Percentiles rank a stretch among this genome's conserved stretches.
Evolutionary conservation across 768 basidiomycete genomes (phyloP).

Genomic region (Boletus pseudo-olivaceus): DNA sequence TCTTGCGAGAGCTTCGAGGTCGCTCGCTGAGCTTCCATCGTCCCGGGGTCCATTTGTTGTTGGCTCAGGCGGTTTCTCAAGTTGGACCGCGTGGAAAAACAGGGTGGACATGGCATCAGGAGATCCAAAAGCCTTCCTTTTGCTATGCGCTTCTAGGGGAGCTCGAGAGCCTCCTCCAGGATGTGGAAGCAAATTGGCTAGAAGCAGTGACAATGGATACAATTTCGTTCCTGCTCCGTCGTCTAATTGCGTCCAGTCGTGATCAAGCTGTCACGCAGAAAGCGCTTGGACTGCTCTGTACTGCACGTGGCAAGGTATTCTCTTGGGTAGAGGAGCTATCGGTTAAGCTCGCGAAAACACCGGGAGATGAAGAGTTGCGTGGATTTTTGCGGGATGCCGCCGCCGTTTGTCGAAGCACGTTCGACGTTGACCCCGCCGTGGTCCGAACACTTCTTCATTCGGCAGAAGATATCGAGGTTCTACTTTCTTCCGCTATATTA

Average conservation of each 20-base stretch:
- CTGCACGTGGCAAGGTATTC: constrained; percentile 30
- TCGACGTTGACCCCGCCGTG: constrained; percentile 21
- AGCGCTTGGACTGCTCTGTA: constrained; percentile 29
- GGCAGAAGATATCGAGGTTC: constrained; percentile 19
- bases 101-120: constrained; percentile 38
- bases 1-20: constrained; percentile 43
- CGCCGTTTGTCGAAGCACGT: constrained; percentile 35
- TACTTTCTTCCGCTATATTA: constrained; percentile 25
- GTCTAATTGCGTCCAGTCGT: constrained; percentile 33
- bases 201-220: constrained; percentile 32
- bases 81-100: constrained; percentile 30
- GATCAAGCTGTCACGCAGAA: constrained; percentile 9
- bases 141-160: constrained; percentile 36
- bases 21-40: constrained; percentile 37
- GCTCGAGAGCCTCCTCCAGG: constrained; percentile 32
- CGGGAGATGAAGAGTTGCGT: constrained; percentile 15
- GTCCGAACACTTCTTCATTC: constrained; percentile 12
- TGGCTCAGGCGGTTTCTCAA: constrained; percentile 46
- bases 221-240: constrained; percentile 31
- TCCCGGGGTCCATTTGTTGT: constrained; percentile 39
- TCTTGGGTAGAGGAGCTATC: constrained; percentile 37
- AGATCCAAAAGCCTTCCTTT: constrained; percentile 34
- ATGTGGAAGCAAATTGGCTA: constrained; percentile 42
- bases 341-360: constrained; percentile 13
- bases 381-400: constrained; percentile 36